Conservation (phyloP, 2,329 filamentous ascomycete genomes). For the Coniella vitis region DNA sequence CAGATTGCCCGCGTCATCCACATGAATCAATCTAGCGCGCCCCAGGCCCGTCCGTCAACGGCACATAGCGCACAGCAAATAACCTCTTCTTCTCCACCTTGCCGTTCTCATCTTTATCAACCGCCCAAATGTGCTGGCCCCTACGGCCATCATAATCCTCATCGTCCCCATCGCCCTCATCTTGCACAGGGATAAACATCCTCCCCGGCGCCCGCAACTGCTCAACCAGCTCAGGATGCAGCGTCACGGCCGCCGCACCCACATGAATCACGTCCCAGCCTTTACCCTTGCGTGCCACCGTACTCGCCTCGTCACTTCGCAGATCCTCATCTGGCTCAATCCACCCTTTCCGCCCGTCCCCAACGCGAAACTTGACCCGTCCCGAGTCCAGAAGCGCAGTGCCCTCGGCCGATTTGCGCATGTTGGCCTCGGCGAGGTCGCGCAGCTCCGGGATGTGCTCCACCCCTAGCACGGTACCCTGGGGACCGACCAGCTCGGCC, state of each 20-base stretch:
- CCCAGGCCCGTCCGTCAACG: conserved; percentile 61
- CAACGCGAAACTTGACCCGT: conserved; percentile 64
- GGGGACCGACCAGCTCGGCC: conserved; percentile 62
- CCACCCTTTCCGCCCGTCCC: conserved; percentile 67
- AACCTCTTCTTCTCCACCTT: conserved; percentile 52
- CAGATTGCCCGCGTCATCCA: too few species aligned
- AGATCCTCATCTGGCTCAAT: conserved; percentile 29
- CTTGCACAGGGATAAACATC: conserved; percentile 74
- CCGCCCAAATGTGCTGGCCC: conserved; percentile 63
- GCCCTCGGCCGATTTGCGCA: conserved; percentile 56
- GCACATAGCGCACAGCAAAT: conserved; percentile 71
- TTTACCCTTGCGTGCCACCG: conserved; percentile 37
- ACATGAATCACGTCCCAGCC: conserved; percentile 94
- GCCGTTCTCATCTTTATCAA: conserved; percentile 65
- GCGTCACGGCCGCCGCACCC: conserved; percentile 70
- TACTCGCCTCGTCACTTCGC: conserved; percentile 23
- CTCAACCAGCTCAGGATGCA: conserved; percentile 66
- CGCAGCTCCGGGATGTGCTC: conserved; percentile 65
- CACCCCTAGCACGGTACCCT: conserved; percentile 57
- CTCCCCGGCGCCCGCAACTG: conserved; percentile 76
- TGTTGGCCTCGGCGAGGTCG: conserved; percentile 57
- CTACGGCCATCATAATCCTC: conserved; percentile 36
- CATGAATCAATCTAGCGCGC: neutral
- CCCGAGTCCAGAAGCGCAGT: conserved; percentile 53
- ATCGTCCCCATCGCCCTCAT: conserved; percentile 39